These are phyloP conservation scores for Silene noctiflora DNA, from an alignment of 179 eudicot species.

Conservation along the genomic window DNA sequence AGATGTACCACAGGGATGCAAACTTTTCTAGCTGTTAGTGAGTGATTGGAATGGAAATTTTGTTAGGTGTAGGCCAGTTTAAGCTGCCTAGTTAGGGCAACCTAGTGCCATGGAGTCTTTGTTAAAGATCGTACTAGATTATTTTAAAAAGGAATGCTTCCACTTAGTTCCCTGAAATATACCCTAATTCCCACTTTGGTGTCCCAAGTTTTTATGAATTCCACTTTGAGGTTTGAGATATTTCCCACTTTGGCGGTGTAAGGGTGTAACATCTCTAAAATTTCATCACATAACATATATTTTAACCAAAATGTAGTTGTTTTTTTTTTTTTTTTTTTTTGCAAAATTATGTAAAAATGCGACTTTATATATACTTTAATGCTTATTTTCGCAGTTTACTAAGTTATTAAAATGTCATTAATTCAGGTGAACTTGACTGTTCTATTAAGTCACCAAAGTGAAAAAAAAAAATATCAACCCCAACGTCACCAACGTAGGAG, in stretches of 20 bases:
- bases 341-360: neutral
- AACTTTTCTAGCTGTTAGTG: neutral
- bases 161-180: neutral
- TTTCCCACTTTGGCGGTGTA: neutral
- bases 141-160: neutral
- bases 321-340: no score
- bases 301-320: no score
- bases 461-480: no score
- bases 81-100: neutral
- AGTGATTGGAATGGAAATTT: neutral
- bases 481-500: neutral
- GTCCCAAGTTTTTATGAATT: no score
- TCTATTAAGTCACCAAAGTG: neutral
- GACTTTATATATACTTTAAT: neutral
- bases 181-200: no score
- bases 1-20: neutral
- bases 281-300: no score
- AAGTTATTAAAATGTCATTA: neutral
- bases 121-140: neutral
- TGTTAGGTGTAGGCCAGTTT: neutral
- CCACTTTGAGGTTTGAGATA: neutral
- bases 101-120: neutral
- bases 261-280: no score
- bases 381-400: neutral
- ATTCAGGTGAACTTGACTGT: neutral